Evolutionary conservation across 192 early-diverging fungal species (phyloP), one percentile per base, ranked within the genome.

Genomic region (Haplosporangium gracile): DNA sequence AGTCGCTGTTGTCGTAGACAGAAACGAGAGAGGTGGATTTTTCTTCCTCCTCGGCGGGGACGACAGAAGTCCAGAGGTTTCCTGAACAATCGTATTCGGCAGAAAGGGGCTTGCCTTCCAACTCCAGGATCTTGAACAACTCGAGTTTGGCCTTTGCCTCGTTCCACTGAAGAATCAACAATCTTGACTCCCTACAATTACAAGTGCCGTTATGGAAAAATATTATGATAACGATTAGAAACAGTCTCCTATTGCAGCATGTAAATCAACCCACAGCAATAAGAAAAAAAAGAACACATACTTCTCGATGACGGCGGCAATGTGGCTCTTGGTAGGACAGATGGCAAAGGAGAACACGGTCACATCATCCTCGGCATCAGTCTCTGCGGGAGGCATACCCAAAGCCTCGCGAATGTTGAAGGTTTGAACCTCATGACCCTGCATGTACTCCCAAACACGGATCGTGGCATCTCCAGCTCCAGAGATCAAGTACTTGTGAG

Each of bases 401-500:
- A 82, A 45, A 49, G 75, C 79, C 18, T 89, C 76, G 71, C 89
- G 84, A 38, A 96, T 84, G 80, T 92, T 87, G n/a, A 97, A 85
- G 2, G 88, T 90, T 77, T 97, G 96, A 7, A 96, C 34, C 57
- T 95, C 90, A 55, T 81, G 79, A 20, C 96, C 96, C 29, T 88
- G 87, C 18, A 87, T 49, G 40, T 91, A 90, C 47, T 96, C 89
- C 98, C 98, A 99, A 39, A 96, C 74, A 26, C 94, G 88, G 5
- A 99, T 72, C 9, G 92, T 93, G 36, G 91, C 91, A 87, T 99
- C 98, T 36, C 98, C 98, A 70, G 96, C 95, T 34, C 94, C 96
- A 18, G 97, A 97, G 11, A 97, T 86, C 8, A 97, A 88, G 13
- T 82, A 78, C 63, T 92, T 82, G 20, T 91, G 82, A 34, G 90